phyloP scores from a whole-genome alignment of 176 grass and related monocot genomes.

The Carex parvula region DNA sequence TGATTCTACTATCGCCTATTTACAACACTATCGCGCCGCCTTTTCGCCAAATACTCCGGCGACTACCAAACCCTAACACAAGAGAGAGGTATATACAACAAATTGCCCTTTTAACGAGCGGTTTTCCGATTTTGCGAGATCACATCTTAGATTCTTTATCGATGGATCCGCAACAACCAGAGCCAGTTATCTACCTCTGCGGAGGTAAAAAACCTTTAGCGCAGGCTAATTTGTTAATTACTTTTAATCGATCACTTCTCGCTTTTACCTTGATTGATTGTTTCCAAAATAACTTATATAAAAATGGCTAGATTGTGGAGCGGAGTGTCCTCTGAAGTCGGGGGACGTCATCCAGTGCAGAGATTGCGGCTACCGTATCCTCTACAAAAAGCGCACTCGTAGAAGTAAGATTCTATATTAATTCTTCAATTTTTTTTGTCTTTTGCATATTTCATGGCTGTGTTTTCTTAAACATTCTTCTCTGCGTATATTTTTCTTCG shows the following conservation, averaged over 20 bases:
- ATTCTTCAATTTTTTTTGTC: background rate
- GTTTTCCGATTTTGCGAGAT: too few relatives aligned
- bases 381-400: constrained; percentile 44
- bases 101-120: too few relatives aligned
- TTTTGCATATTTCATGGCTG: background rate
- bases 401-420: constrained; percentile 26
- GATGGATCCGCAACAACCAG: constrained; percentile 45
- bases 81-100: too few relatives aligned
- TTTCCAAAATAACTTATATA: background rate
- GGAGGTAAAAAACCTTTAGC: constrained; percentile 26
- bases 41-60: too few relatives aligned
- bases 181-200: constrained; percentile 38
- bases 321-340: constrained; percentile 37
- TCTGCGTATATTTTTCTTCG: background rate
- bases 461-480: background rate
- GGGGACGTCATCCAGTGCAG: constrained; percentile 47
- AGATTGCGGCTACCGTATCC: constrained; percentile 46
- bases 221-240: background rate
- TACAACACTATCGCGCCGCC: too few relatives aligned
- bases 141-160: background rate
- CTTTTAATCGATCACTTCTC: background rate
- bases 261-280: background rate
- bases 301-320: constrained; percentile 37
- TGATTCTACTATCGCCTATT: too few relatives aligned
- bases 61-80: too few relatives aligned